phyloP scores from a whole-genome alignment of 495 filamentous ascomycete genomes.

The Pseudotulostoma volvatum region DNA sequence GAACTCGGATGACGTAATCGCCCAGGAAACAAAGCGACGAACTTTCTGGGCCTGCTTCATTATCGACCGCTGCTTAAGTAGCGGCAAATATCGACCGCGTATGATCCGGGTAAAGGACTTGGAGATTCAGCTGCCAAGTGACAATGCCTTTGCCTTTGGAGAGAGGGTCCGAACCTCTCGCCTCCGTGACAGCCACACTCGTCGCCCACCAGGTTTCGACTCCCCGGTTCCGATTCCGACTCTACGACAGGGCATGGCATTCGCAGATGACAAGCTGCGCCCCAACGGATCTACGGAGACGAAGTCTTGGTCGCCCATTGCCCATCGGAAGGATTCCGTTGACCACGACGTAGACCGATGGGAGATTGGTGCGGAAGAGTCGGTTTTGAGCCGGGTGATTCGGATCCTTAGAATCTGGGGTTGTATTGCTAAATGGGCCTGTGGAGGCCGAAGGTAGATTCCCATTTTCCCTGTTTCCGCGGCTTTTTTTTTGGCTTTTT shows the following conservation, averaged over 20 bases:
- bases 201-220: constrained; percentile 28
- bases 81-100: constrained; percentile 55
- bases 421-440: constrained; percentile 58
- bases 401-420: constrained; percentile 68
- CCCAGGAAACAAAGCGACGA: constrained; percentile 60
- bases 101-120: constrained; percentile 54
- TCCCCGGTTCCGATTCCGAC: constrained; percentile 30
- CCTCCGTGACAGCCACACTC: constrained; percentile 19
- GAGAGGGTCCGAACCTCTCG: constrained; percentile 32
- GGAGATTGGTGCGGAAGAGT: constrained; percentile 46
- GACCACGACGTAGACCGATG: constrained; percentile 47
- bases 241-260: constrained; percentile 28
- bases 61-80: constrained; percentile 62
- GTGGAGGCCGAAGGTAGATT: constrained; percentile 45
- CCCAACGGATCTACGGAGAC: constrained; percentile 19
- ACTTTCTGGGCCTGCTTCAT: constrained; percentile 82
- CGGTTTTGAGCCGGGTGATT: constrained; percentile 59
- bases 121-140: constrained; percentile 32
- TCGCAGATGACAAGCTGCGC: constrained; percentile 22
- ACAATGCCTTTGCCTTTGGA: constrained; percentile 33
- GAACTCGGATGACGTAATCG: constrained; percentile 40
- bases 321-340: constrained; percentile 46
- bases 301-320: constrained; percentile 29
- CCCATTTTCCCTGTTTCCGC: neutral
- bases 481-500: too few species aligned